Percentiles rank a stretch among this genome's conserved stretches.
These are phyloP conservation scores for Dryas integrifolia DNA, from an alignment of 331 rosid species.

Conservation along the genomic window DNA sequence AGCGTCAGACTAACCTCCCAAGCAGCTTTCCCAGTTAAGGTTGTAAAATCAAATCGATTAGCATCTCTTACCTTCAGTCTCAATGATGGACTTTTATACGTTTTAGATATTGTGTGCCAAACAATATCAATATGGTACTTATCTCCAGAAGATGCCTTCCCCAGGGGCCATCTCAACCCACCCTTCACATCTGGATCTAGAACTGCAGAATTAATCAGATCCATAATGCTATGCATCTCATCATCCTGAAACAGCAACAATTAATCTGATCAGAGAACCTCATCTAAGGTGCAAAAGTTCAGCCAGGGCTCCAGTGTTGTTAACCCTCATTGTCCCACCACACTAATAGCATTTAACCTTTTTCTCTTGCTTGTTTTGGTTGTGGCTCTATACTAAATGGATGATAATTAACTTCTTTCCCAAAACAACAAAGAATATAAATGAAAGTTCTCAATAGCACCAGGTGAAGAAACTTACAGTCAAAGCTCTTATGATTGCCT, in stretches of 20 bases:
- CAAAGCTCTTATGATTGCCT: slow-evolving; percentile 23
- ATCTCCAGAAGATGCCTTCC: slow-evolving; percentile 38
- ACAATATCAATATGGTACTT: slow-evolving; percentile 37
- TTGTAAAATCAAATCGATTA: slow-evolving; percentile 42
- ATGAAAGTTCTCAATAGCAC: background rate
- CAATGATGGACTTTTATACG: slow-evolving; percentile 32
- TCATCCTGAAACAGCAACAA: slow-evolving; percentile 40
- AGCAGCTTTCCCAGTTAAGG: slow-evolving; percentile 38
- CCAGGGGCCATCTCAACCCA: slow-evolving; percentile 64
- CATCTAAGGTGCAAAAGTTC: background rate
- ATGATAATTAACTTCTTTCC: background rate
- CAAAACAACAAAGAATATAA: background rate
- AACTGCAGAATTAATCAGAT: slow-evolving; percentile 44
- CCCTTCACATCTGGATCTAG: slow-evolving; percentile 52
- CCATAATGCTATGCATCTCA: slow-evolving; percentile 43
- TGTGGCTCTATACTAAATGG: background rate
- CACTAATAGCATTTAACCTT: background rate
- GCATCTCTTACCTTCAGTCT: slow-evolving; percentile 44
- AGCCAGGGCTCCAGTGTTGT: background rate
- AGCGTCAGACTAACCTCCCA: slow-evolving; percentile 33
- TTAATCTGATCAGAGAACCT: background rate
- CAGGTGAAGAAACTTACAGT: slow-evolving; percentile 23
- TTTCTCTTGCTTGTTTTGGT: background rate
- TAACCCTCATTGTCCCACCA: background rate
- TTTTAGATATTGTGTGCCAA: slow-evolving; percentile 38